A percentile compares a stretch with the other conserved stretches of the same genome.
Conservation (phyloP, 2,329 filamentous ascomycete genomes). For the Colletotrichum higginsianum region DNA sequence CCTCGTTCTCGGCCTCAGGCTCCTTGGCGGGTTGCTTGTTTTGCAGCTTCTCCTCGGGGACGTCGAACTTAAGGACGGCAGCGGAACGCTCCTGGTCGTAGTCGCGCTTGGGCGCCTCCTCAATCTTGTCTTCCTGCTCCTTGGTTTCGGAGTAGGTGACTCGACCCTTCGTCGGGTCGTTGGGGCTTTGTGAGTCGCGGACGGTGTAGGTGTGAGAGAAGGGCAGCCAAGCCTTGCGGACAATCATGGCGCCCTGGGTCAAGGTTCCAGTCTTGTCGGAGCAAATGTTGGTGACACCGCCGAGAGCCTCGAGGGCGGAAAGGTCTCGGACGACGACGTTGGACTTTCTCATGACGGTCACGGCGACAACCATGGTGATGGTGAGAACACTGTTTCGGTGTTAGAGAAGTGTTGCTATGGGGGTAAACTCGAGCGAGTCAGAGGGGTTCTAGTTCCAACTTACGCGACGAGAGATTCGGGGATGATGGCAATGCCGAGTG, state of each 20-base stretch:
- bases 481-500: conserved; percentile 73
- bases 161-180: conserved; percentile 71
- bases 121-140: conserved; percentile 50
- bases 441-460: conserved; percentile 45
- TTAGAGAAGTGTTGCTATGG: conserved; percentile 37
- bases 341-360: conserved; percentile 75
- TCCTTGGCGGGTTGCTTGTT: conserved; percentile 52
- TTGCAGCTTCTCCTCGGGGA: conserved; percentile 69
- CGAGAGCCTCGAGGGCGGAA: conserved; percentile 77
- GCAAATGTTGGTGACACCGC: conserved; percentile 80
- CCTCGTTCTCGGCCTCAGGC: conserved; percentile 53
- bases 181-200: conserved; percentile 72
- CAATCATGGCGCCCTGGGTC: conserved; percentile 79
- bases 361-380: conserved; percentile 78
- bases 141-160: conserved; percentile 63
- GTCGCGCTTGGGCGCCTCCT: conserved; percentile 62
- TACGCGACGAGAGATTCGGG: conserved; percentile 76
- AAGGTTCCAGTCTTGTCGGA: conserved; percentile 82
- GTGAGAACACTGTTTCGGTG: conserved; percentile 67
- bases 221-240: conserved; percentile 77
- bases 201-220: conserved; percentile 71
- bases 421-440: background rate
- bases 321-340: conserved; percentile 78
- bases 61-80: conserved; percentile 73
- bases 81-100: conserved; percentile 73